phyloP scores from a whole-genome alignment of 768 basidiomycete species.

The Macrolepiota dolichaula region DNA sequence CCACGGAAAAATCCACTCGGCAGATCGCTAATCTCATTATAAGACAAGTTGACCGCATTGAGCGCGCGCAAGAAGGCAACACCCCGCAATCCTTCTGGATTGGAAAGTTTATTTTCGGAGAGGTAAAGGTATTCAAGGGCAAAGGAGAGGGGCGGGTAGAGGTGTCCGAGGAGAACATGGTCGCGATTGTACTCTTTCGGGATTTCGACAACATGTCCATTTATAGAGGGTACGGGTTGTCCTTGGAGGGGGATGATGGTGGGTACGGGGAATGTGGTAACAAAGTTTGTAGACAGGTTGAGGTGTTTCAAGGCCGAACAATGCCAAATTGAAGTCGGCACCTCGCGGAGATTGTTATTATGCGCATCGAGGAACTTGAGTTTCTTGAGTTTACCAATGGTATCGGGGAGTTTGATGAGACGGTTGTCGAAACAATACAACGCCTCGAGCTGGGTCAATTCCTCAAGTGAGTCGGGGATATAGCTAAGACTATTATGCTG shows the following conservation, averaged over 20 bases:
- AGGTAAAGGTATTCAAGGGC: conserved; percentile 80
- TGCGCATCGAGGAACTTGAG: conserved; percentile 82
- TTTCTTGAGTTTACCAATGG: conserved; percentile 72
- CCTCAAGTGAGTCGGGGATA: conserved; percentile 81
- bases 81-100: conserved; percentile 60
- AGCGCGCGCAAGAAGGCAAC: conserved; percentile 37
- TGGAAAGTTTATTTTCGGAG: conserved; percentile 82
- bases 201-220: neutral
- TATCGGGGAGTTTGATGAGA: conserved; percentile 69
- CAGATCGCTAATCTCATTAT: conserved; percentile 91
- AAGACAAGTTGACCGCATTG: conserved; percentile 83
- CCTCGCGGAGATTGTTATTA: conserved; percentile 79
- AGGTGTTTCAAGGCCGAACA: conserved; percentile 69
- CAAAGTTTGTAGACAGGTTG: conserved; percentile 87
- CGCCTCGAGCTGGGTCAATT: conserved; percentile 62
- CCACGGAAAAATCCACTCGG: conserved; percentile 74
- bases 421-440: conserved; percentile 93
- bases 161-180: conserved; percentile 39
- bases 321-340: conserved; percentile 80
- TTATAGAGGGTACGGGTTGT: neutral
- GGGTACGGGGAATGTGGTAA: conserved; percentile 30
- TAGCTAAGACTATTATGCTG: conserved; percentile 85
- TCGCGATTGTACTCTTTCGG: conserved; percentile 15
- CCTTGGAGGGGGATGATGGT: conserved; percentile 2
- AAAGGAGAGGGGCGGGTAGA: conserved; percentile 39